A percentile compares a stretch with the other conserved stretches of the same genome.
Conservation (phyloP, 129 eudicot species). For the Smallanthus sonchifolius region DNA sequence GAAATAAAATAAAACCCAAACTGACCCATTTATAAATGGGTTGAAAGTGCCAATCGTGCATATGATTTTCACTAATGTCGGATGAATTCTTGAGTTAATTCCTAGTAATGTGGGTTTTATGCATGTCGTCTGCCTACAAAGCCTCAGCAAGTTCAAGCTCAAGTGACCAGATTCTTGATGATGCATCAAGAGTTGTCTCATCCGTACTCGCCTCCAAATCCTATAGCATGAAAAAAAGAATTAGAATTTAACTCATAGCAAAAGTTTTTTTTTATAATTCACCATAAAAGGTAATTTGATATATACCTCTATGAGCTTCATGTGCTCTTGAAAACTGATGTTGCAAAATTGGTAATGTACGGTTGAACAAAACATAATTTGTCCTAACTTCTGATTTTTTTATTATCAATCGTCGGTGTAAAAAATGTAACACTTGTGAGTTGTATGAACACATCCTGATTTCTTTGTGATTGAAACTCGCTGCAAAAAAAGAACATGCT, state of each 20-base stretch:
- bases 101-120: conserved; percentile 56
- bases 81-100: background rate
- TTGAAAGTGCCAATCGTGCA: too few relatives aligned
- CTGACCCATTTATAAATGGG: too few relatives aligned
- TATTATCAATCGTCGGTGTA: too few relatives aligned
- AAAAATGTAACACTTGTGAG: too few relatives aligned
- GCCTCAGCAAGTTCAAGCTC: conserved; percentile 66
- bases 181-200: conserved; percentile 6
- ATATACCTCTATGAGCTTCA: conserved; percentile 38
- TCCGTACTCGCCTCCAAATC: conserved; percentile 19
- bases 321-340: conserved; percentile 25
- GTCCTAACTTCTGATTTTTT: too few relatives aligned
- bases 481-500: too few relatives aligned
- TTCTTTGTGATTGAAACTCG: too few relatives aligned
- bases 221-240: conserved; percentile 20
- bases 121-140: conserved; percentile 55
- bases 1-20: too few relatives aligned
- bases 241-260: conserved; percentile 15
- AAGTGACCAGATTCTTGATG: conserved; percentile 40
- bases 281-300: background rate
- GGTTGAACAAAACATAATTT: too few relatives aligned
- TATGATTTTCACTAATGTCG: background rate
- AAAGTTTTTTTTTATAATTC: background rate
- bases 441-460: too few relatives aligned
- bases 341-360: too few relatives aligned